phyloP scores from a whole-genome alignment of 495 filamentous ascomycete genomes.

The Aspergillus funiculosus region DNA sequence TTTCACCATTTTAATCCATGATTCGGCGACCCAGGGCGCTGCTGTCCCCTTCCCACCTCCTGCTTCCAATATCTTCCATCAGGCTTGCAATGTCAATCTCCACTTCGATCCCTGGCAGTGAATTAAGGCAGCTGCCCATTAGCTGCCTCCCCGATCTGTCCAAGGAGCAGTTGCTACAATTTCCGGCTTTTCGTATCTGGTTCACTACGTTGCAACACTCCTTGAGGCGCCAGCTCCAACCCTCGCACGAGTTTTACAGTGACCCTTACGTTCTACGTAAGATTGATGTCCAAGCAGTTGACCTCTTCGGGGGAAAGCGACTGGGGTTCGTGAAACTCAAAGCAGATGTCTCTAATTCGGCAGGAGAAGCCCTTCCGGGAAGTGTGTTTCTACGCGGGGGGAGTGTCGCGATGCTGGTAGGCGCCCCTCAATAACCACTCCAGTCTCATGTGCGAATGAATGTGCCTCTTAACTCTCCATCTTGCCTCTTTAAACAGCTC shows the following conservation, averaged over 20 bases:
- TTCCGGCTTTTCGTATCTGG: constrained; percentile 72
- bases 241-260: constrained; percentile 62
- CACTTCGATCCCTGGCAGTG: constrained; percentile 36
- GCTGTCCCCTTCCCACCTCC: constrained; percentile 5
- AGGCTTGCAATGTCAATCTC: constrained; percentile 38
- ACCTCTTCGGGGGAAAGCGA: constrained; percentile 58
- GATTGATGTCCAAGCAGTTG: constrained; percentile 68
- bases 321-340: constrained; percentile 77
- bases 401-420: constrained; percentile 74
- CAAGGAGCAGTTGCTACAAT: constrained; percentile 58
- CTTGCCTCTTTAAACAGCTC: constrained; percentile 29
- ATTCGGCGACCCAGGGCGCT: constrained; percentile 4
- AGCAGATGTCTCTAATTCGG: constrained; percentile 56
- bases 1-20: not conserved
- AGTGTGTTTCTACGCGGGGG: constrained; percentile 75
- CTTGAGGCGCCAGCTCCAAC: constrained; percentile 54
- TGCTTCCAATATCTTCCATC: constrained; percentile 2
- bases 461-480: not conserved
- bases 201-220: constrained; percentile 59
- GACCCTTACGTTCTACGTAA: constrained; percentile 64
- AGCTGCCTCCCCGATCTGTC: constrained; percentile 54
- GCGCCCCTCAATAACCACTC: constrained; percentile 3
- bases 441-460: not conserved
- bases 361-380: constrained; percentile 64
- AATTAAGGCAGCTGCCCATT: constrained; percentile 37